Evolutionary conservation across 768 basidiomycete species (phyloP), one percentile per base, ranked within the genome.

Genomic region (Lactarius sp.): DNA sequence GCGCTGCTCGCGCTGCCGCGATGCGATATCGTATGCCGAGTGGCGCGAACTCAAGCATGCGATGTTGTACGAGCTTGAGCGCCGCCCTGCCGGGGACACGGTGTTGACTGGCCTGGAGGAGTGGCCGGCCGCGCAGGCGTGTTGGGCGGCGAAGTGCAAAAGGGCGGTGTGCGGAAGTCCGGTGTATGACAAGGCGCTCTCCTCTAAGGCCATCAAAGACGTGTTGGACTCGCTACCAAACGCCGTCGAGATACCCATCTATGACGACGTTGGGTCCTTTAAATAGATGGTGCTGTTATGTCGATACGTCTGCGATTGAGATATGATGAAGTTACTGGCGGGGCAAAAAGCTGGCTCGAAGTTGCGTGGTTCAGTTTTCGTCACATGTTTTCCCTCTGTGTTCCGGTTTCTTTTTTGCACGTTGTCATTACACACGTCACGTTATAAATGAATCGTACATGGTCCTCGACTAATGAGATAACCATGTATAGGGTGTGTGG

Each of bases 41-140:
- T 86, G 86, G 86, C 77, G 83, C 67, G 83, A 85, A 70, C 76
- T 87, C 60, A 87, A 86, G 69, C 77, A 81, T 67, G 79, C 73
- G 52, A 80, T 86, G 58, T 69, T 82, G 4, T 66, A 76, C 55
- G 85, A 86, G 75, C 81, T 87, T 74, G 86, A 87, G 64, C 65
- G 69, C 8, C 78, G 84, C 10, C 83, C 86, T 4, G 72, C 81
- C 16, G 86, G 85, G 5, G 86, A 87, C 68, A 83, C 83, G 6
- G 75, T 87, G 42, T 50, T 79, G 62, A 74, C 79, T 9, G 85
- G 85, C 2, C 71, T 87, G 55, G 69, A 69, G 13, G 78, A 79
- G 41, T 87, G 85, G 85, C 73, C 77, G 0, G 82, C 84, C 66
- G 83, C 86, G n/a, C 74, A 75, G 66, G 77, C 80, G 1, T 87